Percentiles rank a stretch among this genome's conserved stretches.
Conservation (phyloP, 345 rosid species). For the Acer saccharum region DNA sequence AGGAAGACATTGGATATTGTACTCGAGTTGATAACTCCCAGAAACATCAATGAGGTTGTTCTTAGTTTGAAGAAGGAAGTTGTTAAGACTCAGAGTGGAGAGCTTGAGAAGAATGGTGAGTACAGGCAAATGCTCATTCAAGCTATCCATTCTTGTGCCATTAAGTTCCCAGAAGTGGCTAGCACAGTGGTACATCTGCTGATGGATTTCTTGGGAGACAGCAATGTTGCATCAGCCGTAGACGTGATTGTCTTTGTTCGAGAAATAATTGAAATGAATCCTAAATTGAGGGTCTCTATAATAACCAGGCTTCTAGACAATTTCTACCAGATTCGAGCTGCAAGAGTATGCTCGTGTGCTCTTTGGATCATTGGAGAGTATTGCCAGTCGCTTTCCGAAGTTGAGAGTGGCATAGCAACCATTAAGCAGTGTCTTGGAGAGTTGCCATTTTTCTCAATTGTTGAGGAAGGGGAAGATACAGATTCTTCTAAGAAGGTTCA, state of each 20-base stretch:
- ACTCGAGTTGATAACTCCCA: conserved; percentile 79
- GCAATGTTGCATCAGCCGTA: conserved; percentile 85
- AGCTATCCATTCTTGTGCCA: conserved; percentile 86
- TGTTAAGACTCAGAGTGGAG: conserved; percentile 86
- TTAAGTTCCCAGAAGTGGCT: conserved; percentile 94
- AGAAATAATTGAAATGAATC: conserved; percentile 84
- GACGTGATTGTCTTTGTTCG: conserved; percentile 81
- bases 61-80: conserved; percentile 85
- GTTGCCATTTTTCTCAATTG: conserved; percentile 67
- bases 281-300: conserved; percentile 81
- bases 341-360: conserved; percentile 84
- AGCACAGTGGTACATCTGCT: conserved; percentile 88
- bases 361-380: conserved; percentile 96
- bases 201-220: conserved; percentile 92
- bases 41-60: conserved; percentile 80
- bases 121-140: conserved; percentile 93
- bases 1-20: conserved; percentile 83
- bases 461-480: conserved; percentile 70
- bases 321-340: conserved; percentile 87
- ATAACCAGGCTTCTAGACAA: conserved; percentile 86
- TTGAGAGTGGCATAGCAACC: conserved; percentile 76
- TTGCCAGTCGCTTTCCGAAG: conserved; percentile 85
- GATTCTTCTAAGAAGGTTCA: conserved; percentile 63
- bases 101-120: conserved; percentile 90
- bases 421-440: conserved; percentile 92